Conservation (phyloP, 1,139 yeast genomes). For the Debaryomyces psychrophilus region DNA sequence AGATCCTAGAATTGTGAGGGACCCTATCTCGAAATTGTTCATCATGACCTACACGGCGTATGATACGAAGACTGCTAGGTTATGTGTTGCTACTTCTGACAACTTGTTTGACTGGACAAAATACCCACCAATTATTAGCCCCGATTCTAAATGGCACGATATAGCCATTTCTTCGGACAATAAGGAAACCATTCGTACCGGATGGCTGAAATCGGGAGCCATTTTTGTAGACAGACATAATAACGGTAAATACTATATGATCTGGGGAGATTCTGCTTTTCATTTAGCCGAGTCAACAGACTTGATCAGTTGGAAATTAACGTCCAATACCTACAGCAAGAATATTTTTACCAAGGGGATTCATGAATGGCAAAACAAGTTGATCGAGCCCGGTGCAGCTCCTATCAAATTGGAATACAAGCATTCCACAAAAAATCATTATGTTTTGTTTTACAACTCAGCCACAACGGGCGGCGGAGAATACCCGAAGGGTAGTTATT, state of each 20-base stretch:
- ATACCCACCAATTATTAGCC: constrained; percentile 39
- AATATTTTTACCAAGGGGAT: constrained; percentile 35
- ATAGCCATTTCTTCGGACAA: constrained; percentile 32
- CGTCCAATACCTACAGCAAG: constrained; percentile 23
- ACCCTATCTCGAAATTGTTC: constrained; percentile 38
- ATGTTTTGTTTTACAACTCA: constrained; percentile 45
- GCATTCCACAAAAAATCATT: constrained; percentile 34
- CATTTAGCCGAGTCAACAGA: constrained; percentile 43
- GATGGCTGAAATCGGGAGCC: constrained; percentile 52
- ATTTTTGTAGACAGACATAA: constrained; percentile 37
- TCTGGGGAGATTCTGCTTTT: constrained; percentile 49
- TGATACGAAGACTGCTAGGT: constrained; percentile 38
- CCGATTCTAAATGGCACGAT: constrained; percentile 35
- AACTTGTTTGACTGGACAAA: constrained; percentile 47
- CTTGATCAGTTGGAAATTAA: constrained; percentile 38
- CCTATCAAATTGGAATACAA: constrained; percentile 35
- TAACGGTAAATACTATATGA: constrained; percentile 47
- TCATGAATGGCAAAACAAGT: constrained; percentile 37
- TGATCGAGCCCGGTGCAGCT: constrained; percentile 50
- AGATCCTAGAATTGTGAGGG: constrained; percentile 48
- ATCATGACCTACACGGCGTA: constrained; percentile 49
- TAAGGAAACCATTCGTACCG: constrained; percentile 28
- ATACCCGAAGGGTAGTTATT: constrained; percentile 35
- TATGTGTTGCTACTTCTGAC: constrained; percentile 46
- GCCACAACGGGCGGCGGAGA: constrained; percentile 43